These are phyloP conservation scores for Kwoniella mangroviensis DNA, from an alignment of 768 basidiomycete species.

Conservation along the genomic window DNA sequence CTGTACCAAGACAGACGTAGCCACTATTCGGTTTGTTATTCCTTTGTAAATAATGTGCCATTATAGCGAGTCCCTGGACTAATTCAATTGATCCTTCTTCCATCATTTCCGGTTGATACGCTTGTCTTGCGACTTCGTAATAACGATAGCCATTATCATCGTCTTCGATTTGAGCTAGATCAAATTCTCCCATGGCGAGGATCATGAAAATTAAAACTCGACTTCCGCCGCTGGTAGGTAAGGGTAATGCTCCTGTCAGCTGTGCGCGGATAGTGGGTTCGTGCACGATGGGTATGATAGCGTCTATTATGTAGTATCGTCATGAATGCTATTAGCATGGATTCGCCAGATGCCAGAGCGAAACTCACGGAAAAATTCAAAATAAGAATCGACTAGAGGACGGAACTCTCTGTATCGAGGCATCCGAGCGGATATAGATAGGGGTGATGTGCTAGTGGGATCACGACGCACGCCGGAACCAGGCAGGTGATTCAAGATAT, in stretches of 20 bases:
- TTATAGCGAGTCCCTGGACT: conserved; percentile 5
- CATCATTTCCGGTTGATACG: neutral
- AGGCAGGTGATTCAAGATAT: neutral
- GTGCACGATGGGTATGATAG: neutral
- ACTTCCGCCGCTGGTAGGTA: neutral
- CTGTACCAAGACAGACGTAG: conserved; percentile 2
- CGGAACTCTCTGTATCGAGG: neutral
- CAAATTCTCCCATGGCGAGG: conserved; percentile 2
- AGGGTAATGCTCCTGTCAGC: conserved; percentile 1
- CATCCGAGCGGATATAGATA: neutral
- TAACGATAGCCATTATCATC: neutral
- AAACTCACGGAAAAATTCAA: conserved; percentile 3
- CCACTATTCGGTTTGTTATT: conserved; percentile 3
- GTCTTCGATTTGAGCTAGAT: neutral
- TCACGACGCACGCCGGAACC: neutral
- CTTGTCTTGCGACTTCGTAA: neutral
- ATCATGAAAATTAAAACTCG: neutral
- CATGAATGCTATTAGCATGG: neutral
- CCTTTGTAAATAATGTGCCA: neutral
- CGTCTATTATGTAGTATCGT: neutral
- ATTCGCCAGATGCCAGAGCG: neutral
- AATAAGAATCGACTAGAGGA: neutral
- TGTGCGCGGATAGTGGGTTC: conserved; percentile 5
- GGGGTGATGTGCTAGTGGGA: neutral
- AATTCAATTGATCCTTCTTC: neutral